A percentile compares a stretch with the other conserved stretches of the same genome.
Evolutionary conservation across 805 yeast species (phyloP).

Genomic region (Ogataea paraovalis): DNA sequence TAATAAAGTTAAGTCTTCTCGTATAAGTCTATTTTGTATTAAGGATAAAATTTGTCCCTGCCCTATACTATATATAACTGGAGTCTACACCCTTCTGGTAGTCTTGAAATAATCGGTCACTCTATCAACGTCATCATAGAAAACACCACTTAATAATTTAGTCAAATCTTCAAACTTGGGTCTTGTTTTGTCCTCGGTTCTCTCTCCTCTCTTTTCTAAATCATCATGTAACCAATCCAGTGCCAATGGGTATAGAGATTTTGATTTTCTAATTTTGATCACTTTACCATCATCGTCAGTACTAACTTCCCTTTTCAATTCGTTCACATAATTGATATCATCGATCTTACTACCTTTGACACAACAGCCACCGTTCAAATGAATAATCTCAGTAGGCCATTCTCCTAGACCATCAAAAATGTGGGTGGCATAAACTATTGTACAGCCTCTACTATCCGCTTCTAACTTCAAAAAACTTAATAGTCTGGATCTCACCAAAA

Average conservation of each 20-base stretch:
- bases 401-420: constrained; percentile 90
- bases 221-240: constrained; percentile 60
- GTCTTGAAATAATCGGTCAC: constrained; percentile 47
- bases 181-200: constrained; percentile 42
- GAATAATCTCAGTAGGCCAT: constrained; percentile 86
- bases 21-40: no score
- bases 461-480: constrained; percentile 70
- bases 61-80: no score
- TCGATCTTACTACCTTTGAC: constrained; percentile 34
- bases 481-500: constrained; percentile 75
- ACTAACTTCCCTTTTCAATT: constrained; percentile 9
- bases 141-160: constrained; percentile 35
- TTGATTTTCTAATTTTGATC: constrained; percentile 39
- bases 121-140: constrained; percentile 41
- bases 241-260: constrained; percentile 70
- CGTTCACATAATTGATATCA: constrained; percentile 32
- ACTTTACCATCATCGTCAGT: constrained; percentile 8
- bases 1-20: no score
- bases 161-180: constrained; percentile 56
- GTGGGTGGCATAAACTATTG: constrained; percentile 91
- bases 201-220: constrained; percentile 48
- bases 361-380: constrained; percentile 64
- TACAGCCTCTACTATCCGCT: constrained; percentile 62
- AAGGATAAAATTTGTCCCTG: no score
- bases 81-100: constrained; percentile 35